Evolutionary conservation across 2,329 filamentous ascomycete species (phyloP).

Genomic region (Didymella glomerata): DNA sequence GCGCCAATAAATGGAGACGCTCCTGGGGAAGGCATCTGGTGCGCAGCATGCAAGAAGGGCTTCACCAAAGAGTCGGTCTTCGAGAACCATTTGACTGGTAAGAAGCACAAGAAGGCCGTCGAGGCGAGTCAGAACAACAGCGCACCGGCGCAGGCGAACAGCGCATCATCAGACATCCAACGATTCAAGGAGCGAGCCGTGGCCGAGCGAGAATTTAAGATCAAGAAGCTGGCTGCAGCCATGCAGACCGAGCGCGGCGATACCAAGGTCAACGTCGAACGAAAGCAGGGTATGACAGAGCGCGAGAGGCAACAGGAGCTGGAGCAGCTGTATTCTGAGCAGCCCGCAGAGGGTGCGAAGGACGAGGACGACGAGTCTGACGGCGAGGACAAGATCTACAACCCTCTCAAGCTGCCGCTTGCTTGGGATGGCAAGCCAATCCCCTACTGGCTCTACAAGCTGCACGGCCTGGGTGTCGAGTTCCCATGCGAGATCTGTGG

Average conservation of each 20-base stretch:
- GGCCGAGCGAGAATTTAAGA: constrained; percentile 84
- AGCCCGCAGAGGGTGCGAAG: constrained; percentile 62
- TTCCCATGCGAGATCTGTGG: constrained; percentile 97
- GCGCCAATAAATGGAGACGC: constrained; percentile 60
- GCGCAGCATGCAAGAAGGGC: constrained; percentile 88
- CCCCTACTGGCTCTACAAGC: constrained; percentile 97
- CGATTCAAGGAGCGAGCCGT: constrained; percentile 85
- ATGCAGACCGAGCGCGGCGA: constrained; percentile 90
- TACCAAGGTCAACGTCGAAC: constrained; percentile 92
- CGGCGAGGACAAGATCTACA: constrained; percentile 87
- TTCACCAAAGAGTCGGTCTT: constrained; percentile 97
- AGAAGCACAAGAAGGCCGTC: constrained; percentile 90
- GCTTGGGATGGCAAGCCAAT: constrained; percentile 99
- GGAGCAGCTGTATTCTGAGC: constrained; percentile 79
- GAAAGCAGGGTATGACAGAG: constrained; percentile 97
- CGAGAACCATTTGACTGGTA: constrained; percentile 84
- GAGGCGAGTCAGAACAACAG: constrained; percentile 58
- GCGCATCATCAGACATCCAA: constrained; percentile 32
- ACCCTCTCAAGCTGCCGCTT: constrained; percentile 92
- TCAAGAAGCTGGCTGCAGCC: constrained; percentile 78
- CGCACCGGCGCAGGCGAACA: constrained; percentile 28
- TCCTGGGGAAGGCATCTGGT: constrained; percentile 77
- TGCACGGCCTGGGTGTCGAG: constrained; percentile 93
- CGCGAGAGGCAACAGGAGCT: constrained; percentile 93
- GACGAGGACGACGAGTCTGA: constrained; percentile 73